Base-by-base conservation (phyloP, 2,329 filamentous ascomycete species). In the Daldinia sp. region DNA sequence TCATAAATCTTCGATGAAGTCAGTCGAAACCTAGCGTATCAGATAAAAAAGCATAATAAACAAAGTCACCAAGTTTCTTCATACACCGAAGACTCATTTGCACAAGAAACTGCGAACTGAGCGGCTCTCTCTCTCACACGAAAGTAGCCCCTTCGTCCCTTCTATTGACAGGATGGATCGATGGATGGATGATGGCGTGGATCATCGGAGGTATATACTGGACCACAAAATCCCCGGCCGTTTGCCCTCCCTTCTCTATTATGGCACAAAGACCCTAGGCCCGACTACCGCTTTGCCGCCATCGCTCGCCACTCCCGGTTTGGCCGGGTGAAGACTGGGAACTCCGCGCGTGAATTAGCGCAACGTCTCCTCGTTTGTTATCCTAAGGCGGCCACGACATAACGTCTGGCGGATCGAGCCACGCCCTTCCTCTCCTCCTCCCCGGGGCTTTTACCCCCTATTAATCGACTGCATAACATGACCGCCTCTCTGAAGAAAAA, bases 191-290 rank as follows among this genome's bases (percentile, higher is more conserved):
- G 33, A 35, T 54, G 51, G 30, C 37, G 15, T 53, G 10, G 54
- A 58, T 67, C 56, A 61, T 53, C 37, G 20, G 50, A 57, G 57
- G 26, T 68, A 68, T 68, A 65, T 68, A 68, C 66, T 62, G 46
- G 66, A 61, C 46, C 65, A 68, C 61, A 35, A 42, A 53, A 30
- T 9, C 10, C 39, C 51, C 48, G 35, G 57, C 53, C 42, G 35
- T 46, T 37, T 30, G 33, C 10, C 41, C 50, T 18, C 41, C 41
- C 41, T 44, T 41, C 35, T 20, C 10, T 44, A 42, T 58, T 68
- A 68, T 65, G 30, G 58, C 62, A 68, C 66, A 65, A 61, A 68
- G 61, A 68, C 62, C 60, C 48, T 4, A 10, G 26, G 10, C 35
- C 18, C 35, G 26, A 37, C 42, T 48, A 28, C 30, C 20, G 53